Evolutionary conservation across 2,329 filamentous ascomycete species (phyloP), one percentile per base, ranked within the genome.

Genomic region (Sporothrix mexicana): DNA sequence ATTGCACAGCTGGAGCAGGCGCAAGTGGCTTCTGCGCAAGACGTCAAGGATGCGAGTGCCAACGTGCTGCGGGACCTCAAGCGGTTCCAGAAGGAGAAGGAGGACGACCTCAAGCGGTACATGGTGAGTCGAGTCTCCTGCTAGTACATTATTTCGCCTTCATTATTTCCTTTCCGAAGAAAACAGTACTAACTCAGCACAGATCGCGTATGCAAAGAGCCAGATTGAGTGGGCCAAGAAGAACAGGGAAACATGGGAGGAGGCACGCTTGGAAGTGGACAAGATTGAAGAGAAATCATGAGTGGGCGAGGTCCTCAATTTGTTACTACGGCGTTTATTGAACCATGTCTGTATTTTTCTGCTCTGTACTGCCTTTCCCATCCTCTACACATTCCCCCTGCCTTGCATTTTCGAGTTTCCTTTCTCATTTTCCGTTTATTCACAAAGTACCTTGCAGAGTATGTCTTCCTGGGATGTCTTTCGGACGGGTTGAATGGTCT

Each of bases 201-300:
- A 97, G 95, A 89, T 97, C 78, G 93, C 93, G 45, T 98, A 97
- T 81, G 95, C 95, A 13, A 93, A 93, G 81, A 95, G 92, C 81
- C 95, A 98, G 80, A 90, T 98, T 74, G 93, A 97, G 80, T 98
- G 95, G 95, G 95, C 95, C 3, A 93, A 91, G 82, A 95, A 95
- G 81, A 95, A 92, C 81, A 90, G 95, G 79, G 93, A 95, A 78
- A 94, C 94, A 7, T 98, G 95, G 95, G 93, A 95, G 78, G 95
- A 97, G 80, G 95, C 95, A 1, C 92, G 91, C 77, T 89, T 89
- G 3, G 95, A 98, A 81, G 93, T 97, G 73, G 89, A 92, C 76
- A 97, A 97, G 86, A 97, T 98, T 81, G 91, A 93, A 74, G 87
- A 89, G 79, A 85, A 82, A 67, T 89, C 45, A 71, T 13, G 55